These are phyloP conservation scores for Ogataea pilisensis DNA, from an alignment of 805 yeast species.

Conservation along the genomic window DNA sequence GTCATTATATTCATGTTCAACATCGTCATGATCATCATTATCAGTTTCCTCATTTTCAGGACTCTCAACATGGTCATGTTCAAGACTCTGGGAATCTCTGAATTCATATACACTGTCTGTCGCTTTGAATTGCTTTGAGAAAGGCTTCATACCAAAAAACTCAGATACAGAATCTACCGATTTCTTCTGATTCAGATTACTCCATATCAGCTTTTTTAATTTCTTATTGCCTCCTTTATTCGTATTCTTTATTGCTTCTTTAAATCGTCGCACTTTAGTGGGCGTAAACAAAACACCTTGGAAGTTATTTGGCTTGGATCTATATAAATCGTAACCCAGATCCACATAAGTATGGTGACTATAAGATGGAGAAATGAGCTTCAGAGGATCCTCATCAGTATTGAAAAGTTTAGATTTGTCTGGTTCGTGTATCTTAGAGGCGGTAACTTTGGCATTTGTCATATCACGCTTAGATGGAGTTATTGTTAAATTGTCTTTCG, in stretches of 20 bases:
- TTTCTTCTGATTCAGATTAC: conserved; percentile 8
- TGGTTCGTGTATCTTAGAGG: not conserved
- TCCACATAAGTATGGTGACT: conserved; percentile 9
- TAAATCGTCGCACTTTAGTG: conserved; percentile 23
- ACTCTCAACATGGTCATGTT: no score
- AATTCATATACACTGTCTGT: no score
- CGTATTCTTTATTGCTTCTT: conserved; percentile 18
- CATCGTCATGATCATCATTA: no score
- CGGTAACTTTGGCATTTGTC: no score
- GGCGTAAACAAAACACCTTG: conserved; percentile 22
- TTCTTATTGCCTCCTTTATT: conserved; percentile 12
- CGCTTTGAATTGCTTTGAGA: no score
- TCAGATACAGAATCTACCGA: not conserved
- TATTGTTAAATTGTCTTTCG: conserved; percentile 16
- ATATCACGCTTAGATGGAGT: no score
- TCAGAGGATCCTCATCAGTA: conserved; percentile 16
- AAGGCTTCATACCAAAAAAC: not conserved
- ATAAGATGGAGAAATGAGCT: conserved; percentile 14
- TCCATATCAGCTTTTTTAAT: conserved; percentile 16
- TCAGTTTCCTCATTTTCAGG: no score
- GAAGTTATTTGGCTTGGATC: conserved; percentile 10
- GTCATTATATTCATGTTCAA: no score
- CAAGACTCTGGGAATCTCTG: no score
- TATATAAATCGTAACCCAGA: conserved; percentile 9
- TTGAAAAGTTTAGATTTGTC: not conserved